Evolutionary conservation across 2,329 filamentous ascomycete genomes (phyloP).

Genomic region (Ascochyta lentis): DNA sequence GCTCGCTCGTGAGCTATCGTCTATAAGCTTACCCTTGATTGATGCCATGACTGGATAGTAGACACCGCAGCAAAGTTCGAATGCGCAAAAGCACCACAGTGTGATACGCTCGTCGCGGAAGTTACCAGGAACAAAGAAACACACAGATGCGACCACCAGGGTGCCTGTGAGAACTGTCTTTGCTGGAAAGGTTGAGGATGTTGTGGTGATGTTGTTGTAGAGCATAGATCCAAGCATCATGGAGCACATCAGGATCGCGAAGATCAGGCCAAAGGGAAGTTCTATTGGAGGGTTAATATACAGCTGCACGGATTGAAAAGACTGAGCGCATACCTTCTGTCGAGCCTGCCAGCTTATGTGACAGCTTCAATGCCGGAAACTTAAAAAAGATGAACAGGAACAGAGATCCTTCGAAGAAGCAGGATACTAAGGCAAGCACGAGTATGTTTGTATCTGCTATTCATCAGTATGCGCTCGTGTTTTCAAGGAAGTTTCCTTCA

Average conservation of each 20-base stretch:
- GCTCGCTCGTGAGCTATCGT: conserved; percentile 60
- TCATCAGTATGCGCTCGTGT: conserved; percentile 2
- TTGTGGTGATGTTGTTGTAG: conserved; percentile 53
- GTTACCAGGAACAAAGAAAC: conserved; percentile 47
- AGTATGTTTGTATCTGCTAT: conserved; percentile 56
- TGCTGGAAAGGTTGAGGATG: conserved; percentile 26
- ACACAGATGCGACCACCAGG: conserved; percentile 35
- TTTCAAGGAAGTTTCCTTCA: neutral
- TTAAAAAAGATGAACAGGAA: conserved; percentile 71
- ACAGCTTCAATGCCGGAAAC: conserved; percentile 60
- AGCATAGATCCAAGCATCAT: conserved; percentile 66
- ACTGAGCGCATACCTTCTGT: conserved; percentile 29
- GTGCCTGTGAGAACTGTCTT: conserved; percentile 40
- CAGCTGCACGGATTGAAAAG: neutral
- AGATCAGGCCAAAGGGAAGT: conserved; percentile 60
- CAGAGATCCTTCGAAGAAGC: conserved; percentile 67
- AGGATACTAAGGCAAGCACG: conserved; percentile 60
- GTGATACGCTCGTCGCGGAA: conserved; percentile 55
- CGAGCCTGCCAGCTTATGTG: conserved; percentile 37
- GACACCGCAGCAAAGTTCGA: conserved; percentile 64
- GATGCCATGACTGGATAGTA: conserved; percentile 65
- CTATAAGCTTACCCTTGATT: conserved; percentile 62
- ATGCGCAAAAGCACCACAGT: conserved; percentile 64
- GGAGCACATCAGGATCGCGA: conserved; percentile 65
- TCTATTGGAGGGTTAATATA: conserved; percentile 25